Evolutionary conservation across 179 eudicot species (phyloP), one percentile per base, ranked within the genome.

Genomic region (Vitellaria paradoxa): DNA sequence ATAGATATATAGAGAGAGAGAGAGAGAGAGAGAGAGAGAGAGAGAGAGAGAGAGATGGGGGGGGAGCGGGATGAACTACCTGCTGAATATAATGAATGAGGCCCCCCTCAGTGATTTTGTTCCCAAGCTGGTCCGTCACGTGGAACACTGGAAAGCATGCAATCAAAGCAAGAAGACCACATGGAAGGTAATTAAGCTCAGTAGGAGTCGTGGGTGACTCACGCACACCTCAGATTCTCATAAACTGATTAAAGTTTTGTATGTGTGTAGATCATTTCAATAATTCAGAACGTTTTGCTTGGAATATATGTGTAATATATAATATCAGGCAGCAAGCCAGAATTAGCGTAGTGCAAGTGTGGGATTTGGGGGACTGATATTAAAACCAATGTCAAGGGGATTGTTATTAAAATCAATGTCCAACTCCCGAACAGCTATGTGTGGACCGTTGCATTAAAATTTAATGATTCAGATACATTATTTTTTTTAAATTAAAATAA

Each of bases 101-200:
- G 80, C 78, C 78, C 75, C 83, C 81, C 56, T 89, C 91, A 11
- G 88, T 89, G 64, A 89, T 62, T 76, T 89, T 87, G 84, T 83
- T 80, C 4, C 88, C 89, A 45, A 67, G 81, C 72, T 86, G 88
- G 79, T 89, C 93, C 9, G 87, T 89, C 77, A 88, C 88, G 77
- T 89, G 89, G 84, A 89, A 89, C 21, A 89, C 93, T 87, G 80
- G 14, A 59, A 20, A 53, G 56, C 79, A 84, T 61, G 74, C 37
- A 82, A 79, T 14, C 59, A 71, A 76, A 73, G n/a, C 57, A 73
- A 59, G 7, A 30, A 67, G 9, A 68, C 78, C 45, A 8, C 70
- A 70, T 63, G 68, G 66, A 69, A 42, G 45, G 45, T 42, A 50
- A 65, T 49, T 21, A 30, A 40, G 21, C 9, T 65, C 63, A 75